Percentiles rank a stretch among this genome's conserved stretches.
Evolutionary conservation across 495 filamentous ascomycete species (phyloP).

Genomic region (Penicillium canescens): DNA sequence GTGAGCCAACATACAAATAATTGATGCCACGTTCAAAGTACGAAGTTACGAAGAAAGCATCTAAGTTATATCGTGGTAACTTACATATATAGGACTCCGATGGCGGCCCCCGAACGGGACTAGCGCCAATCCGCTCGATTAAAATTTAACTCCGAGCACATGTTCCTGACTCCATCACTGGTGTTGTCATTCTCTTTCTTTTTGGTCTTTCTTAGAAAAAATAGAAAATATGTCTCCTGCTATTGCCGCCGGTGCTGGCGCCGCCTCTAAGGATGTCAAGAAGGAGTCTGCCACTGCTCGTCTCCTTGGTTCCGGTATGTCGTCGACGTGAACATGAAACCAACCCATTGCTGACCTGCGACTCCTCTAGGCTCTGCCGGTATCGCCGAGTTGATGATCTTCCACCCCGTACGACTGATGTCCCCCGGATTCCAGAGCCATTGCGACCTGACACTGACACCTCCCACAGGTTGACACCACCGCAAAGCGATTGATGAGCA

Average conservation of each 20-base stretch:
- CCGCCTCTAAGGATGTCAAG: conserved; percentile 67
- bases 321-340: neutral
- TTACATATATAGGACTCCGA: conserved; percentile 11
- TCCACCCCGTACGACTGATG: conserved; percentile 75
- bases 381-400: conserved; percentile 94
- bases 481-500: conserved; percentile 99
- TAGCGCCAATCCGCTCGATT: conserved; percentile 30
- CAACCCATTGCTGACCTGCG: conserved; percentile 19
- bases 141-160: conserved; percentile 26
- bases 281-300: conserved; percentile 87
- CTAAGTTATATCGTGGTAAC: too few species aligned
- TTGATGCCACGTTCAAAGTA: too few species aligned
- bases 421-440: neutral
- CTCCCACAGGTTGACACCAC: conserved; percentile 84
- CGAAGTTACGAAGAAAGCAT: too few species aligned
- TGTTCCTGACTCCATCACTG: conserved; percentile 18
- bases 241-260: conserved; percentile 44
- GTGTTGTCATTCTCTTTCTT: conserved; percentile 14
- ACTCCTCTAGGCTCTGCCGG: conserved; percentile 74
- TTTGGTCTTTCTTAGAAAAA: conserved; percentile 10
- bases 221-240: conserved; percentile 51
- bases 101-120: conserved; percentile 27
- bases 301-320: conserved; percentile 85
- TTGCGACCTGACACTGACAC: conserved; percentile 20
- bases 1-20: too few species aligned